Conservation (phyloP, 768 basidiomycete species). For the Suillus subaureus region DNA sequence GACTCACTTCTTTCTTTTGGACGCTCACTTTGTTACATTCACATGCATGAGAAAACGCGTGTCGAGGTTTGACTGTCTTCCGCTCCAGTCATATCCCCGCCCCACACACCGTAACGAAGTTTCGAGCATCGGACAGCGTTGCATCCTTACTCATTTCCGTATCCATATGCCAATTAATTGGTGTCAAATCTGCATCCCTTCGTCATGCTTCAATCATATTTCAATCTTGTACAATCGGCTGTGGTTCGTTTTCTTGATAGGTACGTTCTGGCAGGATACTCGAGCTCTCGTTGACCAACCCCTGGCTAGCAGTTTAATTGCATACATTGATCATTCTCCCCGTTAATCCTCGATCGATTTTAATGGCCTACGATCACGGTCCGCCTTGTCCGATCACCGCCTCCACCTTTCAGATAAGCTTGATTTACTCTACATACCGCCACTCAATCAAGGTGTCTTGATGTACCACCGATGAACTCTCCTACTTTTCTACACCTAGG, state of each 20-base stretch:
- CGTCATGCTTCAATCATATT: neutral
- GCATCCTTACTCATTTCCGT: neutral
- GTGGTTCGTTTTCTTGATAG: neutral
- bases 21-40: neutral
- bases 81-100: neutral
- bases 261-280: neutral
- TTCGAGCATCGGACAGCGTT: neutral
- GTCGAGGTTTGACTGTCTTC: neutral
- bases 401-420: conserved; percentile 1
- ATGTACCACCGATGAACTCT: neutral
- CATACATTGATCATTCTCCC: conserved; percentile 1
- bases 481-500: neutral
- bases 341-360: neutral
- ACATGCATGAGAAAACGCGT: neutral
- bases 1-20: neutral
- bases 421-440: neutral
- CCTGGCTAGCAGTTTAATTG: neutral
- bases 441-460: neutral
- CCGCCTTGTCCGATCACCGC: neutral
- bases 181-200: neutral
- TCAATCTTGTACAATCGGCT: conserved; percentile 1
- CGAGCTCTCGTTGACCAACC: neutral
- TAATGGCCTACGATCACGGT: conserved; percentile 1
- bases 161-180: neutral
- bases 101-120: neutral